Base-by-base conservation (phyloP, 75 land plant genomes). In the Isoetes taiwanensis region DNA sequence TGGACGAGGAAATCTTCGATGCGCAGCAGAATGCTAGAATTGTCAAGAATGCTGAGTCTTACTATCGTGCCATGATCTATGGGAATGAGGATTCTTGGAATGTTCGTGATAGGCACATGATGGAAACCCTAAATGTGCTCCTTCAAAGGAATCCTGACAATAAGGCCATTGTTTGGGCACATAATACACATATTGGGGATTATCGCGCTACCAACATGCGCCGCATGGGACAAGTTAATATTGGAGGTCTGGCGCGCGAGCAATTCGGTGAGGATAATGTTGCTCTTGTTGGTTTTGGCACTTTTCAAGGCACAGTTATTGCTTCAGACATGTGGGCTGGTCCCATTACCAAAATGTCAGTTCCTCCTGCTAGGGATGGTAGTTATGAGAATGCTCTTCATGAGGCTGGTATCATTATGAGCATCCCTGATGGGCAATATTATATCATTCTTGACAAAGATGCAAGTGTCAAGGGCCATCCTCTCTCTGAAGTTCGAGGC, bases 111-210 rank as follows among this genome's bases (percentile, higher is more conserved):
- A 28, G 34, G 20, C 65, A 63, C 63, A 56, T 63, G 65, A 32
- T 57, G 37, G 65, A 63, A n/a, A 63, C 65, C 2, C 11, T 63
- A 19, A 35, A 58, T 16, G 24, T 28, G 38, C 65, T 63, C 5
- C 25, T 63, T 4, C 20, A 58, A 4, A 25, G 34, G 16, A 35
- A 42, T n/a, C 46, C 29, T 12, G 67, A 41, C 29, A 17, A 46
- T 21, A 64, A 64, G 67, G 63, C 37, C 20, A 64, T 64, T 31
- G 67, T 64, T 2, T 64, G 65, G 64, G 67, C 64, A n/a, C 67
- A 64, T 32, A 64, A 64, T 28, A 64, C 67, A 1, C 66, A 64
- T 64, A 37, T 57, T 26, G 67, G 67, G 17, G 67, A 59, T 33
- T 63, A 63, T 32, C 17, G 65, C 4, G 65, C 0, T 14, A 63